phyloP scores from a whole-genome alignment of 768 basidiomycete genomes.

The Termitomyces titanicus region DNA sequence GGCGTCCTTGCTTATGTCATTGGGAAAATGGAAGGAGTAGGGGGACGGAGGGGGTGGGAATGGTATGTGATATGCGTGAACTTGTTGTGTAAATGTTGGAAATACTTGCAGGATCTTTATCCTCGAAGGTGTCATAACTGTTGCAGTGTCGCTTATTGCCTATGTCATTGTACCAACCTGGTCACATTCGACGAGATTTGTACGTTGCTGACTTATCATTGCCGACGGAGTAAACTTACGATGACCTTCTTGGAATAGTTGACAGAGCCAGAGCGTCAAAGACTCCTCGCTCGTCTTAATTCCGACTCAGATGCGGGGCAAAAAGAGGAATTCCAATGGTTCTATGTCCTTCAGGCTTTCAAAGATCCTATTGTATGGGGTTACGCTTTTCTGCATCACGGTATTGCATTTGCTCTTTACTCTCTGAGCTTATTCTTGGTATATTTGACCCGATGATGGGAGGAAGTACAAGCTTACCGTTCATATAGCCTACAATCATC shows the following conservation, averaged over 20 bases:
- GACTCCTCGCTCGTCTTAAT: conserved; percentile 45
- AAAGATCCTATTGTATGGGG: conserved; percentile 57
- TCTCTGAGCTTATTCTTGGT: conserved; percentile 59
- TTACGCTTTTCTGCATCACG: conserved; percentile 60
- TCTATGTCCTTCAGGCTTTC: conserved; percentile 51
- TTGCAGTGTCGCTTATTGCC: conserved; percentile 40
- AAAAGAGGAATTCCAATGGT: conserved; percentile 54
- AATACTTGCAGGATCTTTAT: conserved; percentile 50
- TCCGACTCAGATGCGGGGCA: conserved; percentile 53
- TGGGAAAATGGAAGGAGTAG: conserved; percentile 57
- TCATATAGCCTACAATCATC: conserved; percentile 53
- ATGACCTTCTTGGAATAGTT: conserved; percentile 30
- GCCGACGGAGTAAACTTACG: not conserved
- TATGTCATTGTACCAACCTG: conserved; percentile 58
- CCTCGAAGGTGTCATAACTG: conserved; percentile 51
- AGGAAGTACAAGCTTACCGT: not conserved
- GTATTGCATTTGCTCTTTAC: conserved; percentile 56
- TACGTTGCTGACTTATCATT: conserved; percentile 22
- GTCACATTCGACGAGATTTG: conserved; percentile 55
- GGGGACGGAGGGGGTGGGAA: conserved; percentile 58
- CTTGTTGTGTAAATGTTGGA: not conserved
- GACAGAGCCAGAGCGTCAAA: conserved; percentile 45
- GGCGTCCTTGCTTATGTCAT: conserved; percentile 58
- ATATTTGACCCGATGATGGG: conserved; percentile 4
- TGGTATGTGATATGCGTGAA: conserved; percentile 32